These are phyloP conservation scores for Phalaenopsis hybrid DNA, from an alignment of 116 monocot species.

Conservation along the genomic window DNA sequence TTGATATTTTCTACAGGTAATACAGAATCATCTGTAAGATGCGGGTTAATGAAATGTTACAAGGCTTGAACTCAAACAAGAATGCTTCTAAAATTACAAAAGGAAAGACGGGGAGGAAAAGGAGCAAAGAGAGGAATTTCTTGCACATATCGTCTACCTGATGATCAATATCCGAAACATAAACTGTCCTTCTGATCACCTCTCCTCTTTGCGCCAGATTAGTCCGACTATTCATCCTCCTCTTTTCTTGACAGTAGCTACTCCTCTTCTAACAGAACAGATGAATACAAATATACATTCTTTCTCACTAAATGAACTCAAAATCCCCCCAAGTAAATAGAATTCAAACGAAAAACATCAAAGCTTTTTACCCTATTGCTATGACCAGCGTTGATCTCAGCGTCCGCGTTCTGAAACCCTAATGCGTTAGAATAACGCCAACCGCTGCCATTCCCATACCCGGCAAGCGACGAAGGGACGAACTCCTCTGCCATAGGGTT, in stretches of 20 bases:
- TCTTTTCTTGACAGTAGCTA: constrained; percentile 35
- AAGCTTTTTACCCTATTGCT: constrained; percentile 7
- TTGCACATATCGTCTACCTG: constrained; percentile 31
- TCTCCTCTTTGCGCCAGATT: constrained; percentile 68
- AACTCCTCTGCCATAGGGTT: constrained; percentile 88
- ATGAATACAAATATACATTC: background rate
- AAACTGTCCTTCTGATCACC: constrained; percentile 14
- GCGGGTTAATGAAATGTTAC: too few relatives aligned
- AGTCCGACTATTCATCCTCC: constrained; percentile 54
- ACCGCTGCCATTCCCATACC: constrained; percentile 5
- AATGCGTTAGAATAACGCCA: background rate
- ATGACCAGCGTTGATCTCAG: background rate
- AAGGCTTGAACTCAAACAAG: too few relatives aligned
- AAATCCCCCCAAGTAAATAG: background rate
- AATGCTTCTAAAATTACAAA: background rate
- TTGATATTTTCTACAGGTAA: too few relatives aligned
- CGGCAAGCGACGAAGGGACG: constrained; percentile 51
- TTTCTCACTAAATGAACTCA: background rate
- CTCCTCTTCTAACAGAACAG: constrained; percentile 35
- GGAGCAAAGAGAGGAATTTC: background rate
- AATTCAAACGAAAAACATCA: background rate
- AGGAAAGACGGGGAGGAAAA: background rate
- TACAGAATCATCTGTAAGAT: too few relatives aligned
- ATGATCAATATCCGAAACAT: constrained; percentile 82
- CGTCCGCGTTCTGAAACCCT: background rate